phyloP scores from a whole-genome alignment of 2,329 filamentous ascomycete genomes.

The Eutypa lata region DNA sequence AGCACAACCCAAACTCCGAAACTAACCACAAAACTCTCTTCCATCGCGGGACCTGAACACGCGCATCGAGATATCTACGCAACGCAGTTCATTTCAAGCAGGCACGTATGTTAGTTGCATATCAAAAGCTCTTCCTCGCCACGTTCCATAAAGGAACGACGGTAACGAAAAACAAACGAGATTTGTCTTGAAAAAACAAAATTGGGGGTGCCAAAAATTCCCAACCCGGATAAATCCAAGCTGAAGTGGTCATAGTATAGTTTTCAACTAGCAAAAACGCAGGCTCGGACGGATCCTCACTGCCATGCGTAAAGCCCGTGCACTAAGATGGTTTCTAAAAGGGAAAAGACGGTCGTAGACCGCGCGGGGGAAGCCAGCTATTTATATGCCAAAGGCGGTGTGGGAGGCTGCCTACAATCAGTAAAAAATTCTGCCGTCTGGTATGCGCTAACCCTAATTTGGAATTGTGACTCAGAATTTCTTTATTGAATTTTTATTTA shows the following conservation, averaged over 20 bases:
- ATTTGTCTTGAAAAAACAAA: slow-evolving; percentile 30
- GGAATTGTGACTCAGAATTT: too few species aligned
- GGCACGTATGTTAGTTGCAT: too few species aligned
- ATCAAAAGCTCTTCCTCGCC: slow-evolving; percentile 51
- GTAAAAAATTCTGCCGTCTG: slow-evolving; percentile 13
- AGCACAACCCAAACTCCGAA: too few species aligned
- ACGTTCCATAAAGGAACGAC: slow-evolving; percentile 38
- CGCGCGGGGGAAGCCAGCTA: not conserved
- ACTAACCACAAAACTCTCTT: too few species aligned
- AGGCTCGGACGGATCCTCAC: slow-evolving; percentile 86
- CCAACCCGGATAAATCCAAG: slow-evolving; percentile 66
- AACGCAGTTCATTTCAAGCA: too few species aligned
- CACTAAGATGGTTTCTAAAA: slow-evolving; percentile 57
- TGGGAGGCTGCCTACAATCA: slow-evolving; percentile 4
- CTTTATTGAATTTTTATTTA: too few species aligned
- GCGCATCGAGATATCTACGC: too few species aligned
- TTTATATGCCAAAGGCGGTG: slow-evolving; percentile 16
- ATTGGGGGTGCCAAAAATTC: slow-evolving; percentile 76
- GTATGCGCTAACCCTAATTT: not conserved
- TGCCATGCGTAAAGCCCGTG: slow-evolving; percentile 78
- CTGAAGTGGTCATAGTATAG: slow-evolving; percentile 75
- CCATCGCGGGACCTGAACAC: too few species aligned
- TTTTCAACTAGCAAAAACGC: slow-evolving; percentile 90
- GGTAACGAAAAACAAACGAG: slow-evolving; percentile 49
- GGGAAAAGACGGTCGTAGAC: slow-evolving; percentile 27